Evolutionary conservation across 768 basidiomycete genomes (phyloP), one percentile per base, ranked within the genome.

Genomic region (Phaeotremella fagi): DNA sequence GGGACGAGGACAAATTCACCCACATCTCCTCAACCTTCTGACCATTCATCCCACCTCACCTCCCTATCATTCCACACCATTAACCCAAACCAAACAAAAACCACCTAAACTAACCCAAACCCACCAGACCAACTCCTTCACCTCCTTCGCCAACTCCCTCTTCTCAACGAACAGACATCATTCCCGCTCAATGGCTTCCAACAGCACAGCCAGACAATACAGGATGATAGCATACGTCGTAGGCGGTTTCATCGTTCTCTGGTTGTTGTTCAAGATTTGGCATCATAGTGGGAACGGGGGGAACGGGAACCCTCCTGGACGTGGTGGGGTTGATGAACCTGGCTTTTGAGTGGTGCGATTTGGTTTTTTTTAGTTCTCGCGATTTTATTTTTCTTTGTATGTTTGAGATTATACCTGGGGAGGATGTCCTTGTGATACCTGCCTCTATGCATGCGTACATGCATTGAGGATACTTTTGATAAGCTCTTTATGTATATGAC

Each of bases 101-200:
- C n/a, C n/a, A n/a, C n/a, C n/a, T n/a, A n/a, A n/a, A n/a, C n/a
- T n/a, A n/a, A n/a, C n/a, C n/a, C n/a, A 33, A 33, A 33, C 31
- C 7, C 7, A 7, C 7, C 37, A 72, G 67, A 60, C 66, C 43
- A 71, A 71, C 52, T 61, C 71, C 23, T 74, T 74, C 51, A 57
- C 71, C 11, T 64, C 64, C 27, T 71, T 74, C 58, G 53, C 70
- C 24, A 67, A 66, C 37, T 72, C 71, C 29, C 68, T 74, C 52
- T 68, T 72, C 53, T 70, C 71, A 22, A 72, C 71, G 9, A 64
- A 67, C 1, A 60, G 67, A 7, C 73, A 71, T 52, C 73, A 74
- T 52, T 45, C 67, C 25, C 66, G 73, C 22, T 69, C 73, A 11
- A 70, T 74, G 51, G 68, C 69, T 2, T 52, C 61, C 11, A 58